Base-by-base conservation (phyloP, 2,329 filamentous ascomycete species). In the Colletotrichum graminicola region DNA sequence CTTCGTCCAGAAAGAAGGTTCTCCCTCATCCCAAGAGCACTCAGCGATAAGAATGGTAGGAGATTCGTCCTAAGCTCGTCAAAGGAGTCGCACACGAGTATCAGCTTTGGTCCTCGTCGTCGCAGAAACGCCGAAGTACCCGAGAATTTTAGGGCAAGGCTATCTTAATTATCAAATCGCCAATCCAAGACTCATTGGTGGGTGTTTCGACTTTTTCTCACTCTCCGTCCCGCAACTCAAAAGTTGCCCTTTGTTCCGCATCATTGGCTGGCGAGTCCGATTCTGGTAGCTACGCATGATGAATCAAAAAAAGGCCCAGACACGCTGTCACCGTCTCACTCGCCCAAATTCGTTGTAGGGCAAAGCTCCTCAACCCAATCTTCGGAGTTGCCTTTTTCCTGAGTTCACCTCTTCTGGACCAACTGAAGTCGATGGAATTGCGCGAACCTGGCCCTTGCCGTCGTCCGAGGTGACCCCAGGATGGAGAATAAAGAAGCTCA, bases 81-180 rank as follows among this genome's bases (percentile, higher is more conserved):
- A 52, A 62, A 57, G 43, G 60, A 72, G 69, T 72, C 65, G 69
- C 69, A 72, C 56, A 72, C 54, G 65, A 69, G 69, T 72, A 68
- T 72, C 69, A 72, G 69, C 54, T 69, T 54, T 72, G 69, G 45
- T 64, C 29, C 21, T 29, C 66, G 7, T 56, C 66, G 66, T 69
- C 66, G 60, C 69, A 72, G 66, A 63, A 39, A 34, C 21, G 41
- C 65, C 60, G 59, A 60, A 32, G 36, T n/a, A 52, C 52, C 69
- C 69, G 65, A 23, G 23, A 63, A 55, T 60, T 39, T 61, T 32
- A 34, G 26, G 8, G 21, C 18, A 41, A 63, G n/a, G 34, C 43
- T 32, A 62, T 54, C 51, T 45, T 36, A 3, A 32, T 26, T 47
- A 55, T 18, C 16, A n/a, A 49, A 23, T 23, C 7, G 29, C 29